Base-by-base conservation (phyloP, 2,329 filamentous ascomycete species). In the Pseudohalonectria lignicola region DNA sequence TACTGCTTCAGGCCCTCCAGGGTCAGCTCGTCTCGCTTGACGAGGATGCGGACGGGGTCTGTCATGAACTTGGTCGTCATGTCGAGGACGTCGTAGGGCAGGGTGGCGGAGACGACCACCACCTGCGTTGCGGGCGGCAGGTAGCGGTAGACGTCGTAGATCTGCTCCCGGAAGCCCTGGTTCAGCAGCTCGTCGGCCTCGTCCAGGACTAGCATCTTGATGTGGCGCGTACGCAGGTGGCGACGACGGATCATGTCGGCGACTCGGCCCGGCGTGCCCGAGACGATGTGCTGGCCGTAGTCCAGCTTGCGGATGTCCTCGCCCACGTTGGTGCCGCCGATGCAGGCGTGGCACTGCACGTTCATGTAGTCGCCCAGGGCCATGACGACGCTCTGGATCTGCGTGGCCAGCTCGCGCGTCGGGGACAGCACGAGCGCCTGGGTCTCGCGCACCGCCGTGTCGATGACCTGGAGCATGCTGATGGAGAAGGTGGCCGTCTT, bases 31-130 rank as follows among this genome's bases (percentile, higher is more conserved):
- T 93, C 90, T 79, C 94, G 94, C 84, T 98, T 98, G 69, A 98
- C 92, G 53, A 98, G 77, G 61, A 98, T 96, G 61, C 92, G 88
- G 65, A 98, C 85, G 52, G 92, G 92, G 69, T 98, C 92, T 56
- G 87, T 88, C 92, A 98, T 98, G 78, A 98, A 98, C 74, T 95
- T 95, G 71, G 90, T 96, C 60, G 92, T 98, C 61, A 98, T 88
- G 74, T 98, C 92, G 45, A 98, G 81, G 46, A 98, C 92, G 61
- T 98, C 92, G 74, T 95, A 87, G 57, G 92, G 92, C 81, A 98
- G 94, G 64, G 92, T 98, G 57, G 92, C 92, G 43, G 92, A 96
- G 40, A 98, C 80, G 42, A 98, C 85, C 52, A 96, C 90, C 50
- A 98, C 92, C 76, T 98, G 92, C 61, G 90, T 98, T 47, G 86